Percentiles rank a stretch among this genome's conserved stretches.
Conservation (phyloP, 2,329 filamentous ascomycete species). For the Cytospora schulzeri region DNA sequence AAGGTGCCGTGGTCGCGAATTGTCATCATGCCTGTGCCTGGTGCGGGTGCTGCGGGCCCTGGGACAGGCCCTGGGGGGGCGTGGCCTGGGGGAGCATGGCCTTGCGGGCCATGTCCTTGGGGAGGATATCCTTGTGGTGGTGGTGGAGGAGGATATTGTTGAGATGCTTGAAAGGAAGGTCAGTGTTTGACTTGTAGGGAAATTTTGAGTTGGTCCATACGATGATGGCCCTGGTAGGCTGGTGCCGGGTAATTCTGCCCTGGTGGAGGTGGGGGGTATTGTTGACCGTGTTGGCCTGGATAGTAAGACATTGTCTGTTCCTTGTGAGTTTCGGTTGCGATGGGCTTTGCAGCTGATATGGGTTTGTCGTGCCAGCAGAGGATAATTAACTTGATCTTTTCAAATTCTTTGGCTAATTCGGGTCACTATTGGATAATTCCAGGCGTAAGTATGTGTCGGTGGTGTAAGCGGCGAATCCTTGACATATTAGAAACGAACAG, state of each 20-base stretch:
- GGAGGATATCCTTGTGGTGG: not conserved
- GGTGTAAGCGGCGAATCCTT: too few relatives aligned
- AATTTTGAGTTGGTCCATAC: not conserved
- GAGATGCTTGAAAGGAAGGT: not conserved
- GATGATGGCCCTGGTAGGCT: not conserved
- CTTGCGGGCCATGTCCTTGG: not conserved
- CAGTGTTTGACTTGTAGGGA: not conserved
- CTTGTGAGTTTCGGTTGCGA: not conserved
- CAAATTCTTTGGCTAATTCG: too few relatives aligned
- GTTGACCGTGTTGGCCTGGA: not conserved
- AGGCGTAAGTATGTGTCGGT: too few relatives aligned
- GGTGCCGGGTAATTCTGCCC: not conserved
- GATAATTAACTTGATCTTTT: too few relatives aligned
- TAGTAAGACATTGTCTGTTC: slow-evolving; percentile 4
- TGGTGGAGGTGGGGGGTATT: not conserved
- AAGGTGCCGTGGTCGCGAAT: slow-evolving; percentile 24
- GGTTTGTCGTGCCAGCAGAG: too few relatives aligned
- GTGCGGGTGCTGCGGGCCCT: not conserved
- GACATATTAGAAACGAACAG: too few relatives aligned
- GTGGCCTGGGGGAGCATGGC: not conserved
- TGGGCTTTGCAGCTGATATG: not conserved
- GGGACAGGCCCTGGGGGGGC: not conserved
- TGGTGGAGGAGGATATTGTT: not conserved
- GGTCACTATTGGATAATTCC: too few relatives aligned
- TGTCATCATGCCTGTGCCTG: not conserved